Percentiles rank a stretch among this genome's conserved stretches.
These are phyloP conservation scores for Amaranthus palmeri DNA, from an alignment of 148 eudicot genomes.

Conservation along the genomic window DNA sequence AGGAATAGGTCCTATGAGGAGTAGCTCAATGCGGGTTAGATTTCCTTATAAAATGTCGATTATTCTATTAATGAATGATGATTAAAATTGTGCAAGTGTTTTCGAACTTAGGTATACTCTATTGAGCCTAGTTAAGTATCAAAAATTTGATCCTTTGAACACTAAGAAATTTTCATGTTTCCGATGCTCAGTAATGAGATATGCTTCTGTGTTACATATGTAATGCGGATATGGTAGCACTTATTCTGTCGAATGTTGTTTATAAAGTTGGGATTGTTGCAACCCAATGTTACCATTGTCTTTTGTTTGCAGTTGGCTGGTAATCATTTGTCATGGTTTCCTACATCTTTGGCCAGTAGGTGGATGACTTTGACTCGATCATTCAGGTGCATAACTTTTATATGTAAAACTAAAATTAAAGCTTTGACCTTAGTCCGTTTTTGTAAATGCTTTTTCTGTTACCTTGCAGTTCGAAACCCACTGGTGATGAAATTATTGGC, in stretches of 20 bases:
- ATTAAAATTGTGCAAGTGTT: no score
- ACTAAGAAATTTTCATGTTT: not conserved
- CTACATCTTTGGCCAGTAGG: slow-evolving; percentile 17
- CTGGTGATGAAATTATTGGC: slow-evolving; percentile 48
- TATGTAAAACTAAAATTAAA: not conserved
- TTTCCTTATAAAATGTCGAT: no score
- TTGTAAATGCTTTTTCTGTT: slow-evolving; percentile 4
- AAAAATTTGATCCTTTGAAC: no score
- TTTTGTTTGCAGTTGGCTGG: slow-evolving; percentile 27
- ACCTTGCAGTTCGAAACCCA: slow-evolving; percentile 35
- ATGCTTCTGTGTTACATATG: not conserved
- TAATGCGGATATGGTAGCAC: not conserved
- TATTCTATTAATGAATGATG: no score
- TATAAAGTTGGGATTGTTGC: not conserved
- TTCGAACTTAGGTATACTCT: no score
- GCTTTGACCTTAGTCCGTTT: not conserved
- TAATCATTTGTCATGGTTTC: slow-evolving; percentile 18
- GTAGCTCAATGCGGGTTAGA: no score
- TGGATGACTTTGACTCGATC: slow-evolving; percentile 30
- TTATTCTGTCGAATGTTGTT: not conserved
- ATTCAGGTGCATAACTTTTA: slow-evolving; percentile 31
- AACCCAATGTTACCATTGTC: not conserved
- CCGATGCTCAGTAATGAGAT: not conserved
- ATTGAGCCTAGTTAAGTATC: no score
- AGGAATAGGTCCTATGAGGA: no score